Base-by-base conservation (phyloP, 2,329 filamentous ascomycete genomes). In the Paraphaeosphaeria sporulosa region DNA sequence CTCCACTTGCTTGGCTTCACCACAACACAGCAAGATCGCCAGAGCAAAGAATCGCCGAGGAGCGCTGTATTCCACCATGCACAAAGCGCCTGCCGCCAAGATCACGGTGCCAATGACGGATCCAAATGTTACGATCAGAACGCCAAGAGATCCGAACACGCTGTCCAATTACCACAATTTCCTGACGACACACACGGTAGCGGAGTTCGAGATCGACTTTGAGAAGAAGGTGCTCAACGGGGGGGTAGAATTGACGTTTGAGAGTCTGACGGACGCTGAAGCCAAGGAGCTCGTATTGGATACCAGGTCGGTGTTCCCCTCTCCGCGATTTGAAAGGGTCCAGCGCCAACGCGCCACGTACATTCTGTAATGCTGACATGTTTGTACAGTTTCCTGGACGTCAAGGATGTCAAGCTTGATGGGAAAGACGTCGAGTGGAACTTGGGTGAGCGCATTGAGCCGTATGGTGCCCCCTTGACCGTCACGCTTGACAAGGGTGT, bases 111-210 rank as follows among this genome's bases (percentile, higher is more conserved):
- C 71, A n/a, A 78, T 80, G 75, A 74, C 75, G 43, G 70, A 72
- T 43, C 65, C 69, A 1, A 63, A 73, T 61, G 62, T 73, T 27
- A 69, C 72, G 43, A 81, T 82, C 65, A 78, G 76, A 44, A 75
- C 77, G 48, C 81, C 83, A 53, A 87, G 92, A 72, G 94, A 98
- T 80, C 93, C 93, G 55, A 96, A 93, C 78, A 97, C 95, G 27
- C 81, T 95, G 60, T 91, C 92, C 75, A 98, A 98, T 82, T 97
- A 97, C 80, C 89, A 92, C 78, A 89, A 90, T 58, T 97, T 93
- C 89, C 84, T 87, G 62, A 97, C 92, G 19, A 89, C 86, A 75
- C 93, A 97, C 81, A 95, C 93, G 21, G 89, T 87, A 21, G 91
- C 92, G 59, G 88, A 91, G 77, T 87, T 97, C 72, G 87, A 88